phyloP scores from a whole-genome alignment of 2,329 filamentous ascomycete genomes.

The Botryosphaeria dothidea region DNA sequence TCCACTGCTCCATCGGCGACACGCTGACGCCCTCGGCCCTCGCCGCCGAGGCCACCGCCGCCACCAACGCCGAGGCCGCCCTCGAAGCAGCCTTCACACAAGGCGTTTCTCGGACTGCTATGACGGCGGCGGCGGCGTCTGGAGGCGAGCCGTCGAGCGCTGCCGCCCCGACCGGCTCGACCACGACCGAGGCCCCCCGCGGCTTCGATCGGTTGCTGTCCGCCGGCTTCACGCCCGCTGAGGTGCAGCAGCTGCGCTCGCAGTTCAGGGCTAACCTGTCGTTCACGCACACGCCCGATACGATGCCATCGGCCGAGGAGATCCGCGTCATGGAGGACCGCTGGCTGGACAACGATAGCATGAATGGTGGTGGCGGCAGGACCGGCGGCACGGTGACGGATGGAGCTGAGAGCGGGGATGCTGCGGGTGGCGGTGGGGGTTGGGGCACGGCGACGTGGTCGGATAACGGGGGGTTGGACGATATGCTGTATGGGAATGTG shows the following conservation, averaged over 20 bases:
- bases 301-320: slow-evolving; percentile 77
- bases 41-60: slow-evolving; percentile 60
- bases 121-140: slow-evolving; percentile 3
- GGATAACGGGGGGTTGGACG: slow-evolving; percentile 69
- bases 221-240: slow-evolving; percentile 77
- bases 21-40: slow-evolving; percentile 70
- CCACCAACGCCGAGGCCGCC: slow-evolving; percentile 39
- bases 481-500: slow-evolving; percentile 83
- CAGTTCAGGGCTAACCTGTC: slow-evolving; percentile 88
- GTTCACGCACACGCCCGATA: slow-evolving; percentile 80
- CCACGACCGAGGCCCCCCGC: slow-evolving; percentile 60
- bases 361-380: slow-evolving; percentile 31
- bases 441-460: slow-evolving; percentile 56
- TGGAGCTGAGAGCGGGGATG: slow-evolving; percentile 37
- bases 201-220: slow-evolving; percentile 86
- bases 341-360: slow-evolving; percentile 70
- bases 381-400: slow-evolving; percentile 23
- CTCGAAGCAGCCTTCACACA: slow-evolving; percentile 28
- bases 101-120: background rate
- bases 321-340: slow-evolving; percentile 80
- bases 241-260: slow-evolving; percentile 80
- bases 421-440: slow-evolving; percentile 40
- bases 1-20: slow-evolving; percentile 91
- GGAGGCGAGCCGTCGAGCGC: slow-evolving; percentile 16
- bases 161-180: background rate